phyloP scores from a whole-genome alignment of 805 yeast genomes.

The Cyberlindnera xishuangbannaensis region DNA sequence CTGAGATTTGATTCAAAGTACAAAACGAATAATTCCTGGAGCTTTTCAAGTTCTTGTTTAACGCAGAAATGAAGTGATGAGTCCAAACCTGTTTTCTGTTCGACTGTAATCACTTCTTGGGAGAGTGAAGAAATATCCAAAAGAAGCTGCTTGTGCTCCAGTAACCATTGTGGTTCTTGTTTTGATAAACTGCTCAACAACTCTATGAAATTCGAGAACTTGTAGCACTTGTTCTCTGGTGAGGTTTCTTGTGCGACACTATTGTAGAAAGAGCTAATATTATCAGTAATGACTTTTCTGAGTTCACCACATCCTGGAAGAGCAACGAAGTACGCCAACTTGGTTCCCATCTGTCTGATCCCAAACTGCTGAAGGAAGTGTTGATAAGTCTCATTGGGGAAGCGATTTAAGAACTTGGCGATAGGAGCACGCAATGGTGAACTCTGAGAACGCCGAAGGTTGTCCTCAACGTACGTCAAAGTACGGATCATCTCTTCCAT shows the following conservation, averaged over 20 bases:
- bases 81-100: constrained; percentile 38
- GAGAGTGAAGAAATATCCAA: constrained; percentile 37
- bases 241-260: constrained; percentile 43
- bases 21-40: constrained; percentile 45
- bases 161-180: constrained; percentile 55
- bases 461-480: constrained; percentile 71
- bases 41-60: constrained; percentile 58
- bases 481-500: constrained; percentile 81
- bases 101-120: constrained; percentile 37
- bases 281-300: constrained; percentile 47
- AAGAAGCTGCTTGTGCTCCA: constrained; percentile 40
- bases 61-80: constrained; percentile 66
- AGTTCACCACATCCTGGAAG: constrained; percentile 50
- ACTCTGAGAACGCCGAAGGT: constrained; percentile 72
- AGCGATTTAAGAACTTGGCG: constrained; percentile 78
- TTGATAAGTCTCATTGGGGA: constrained; percentile 66
- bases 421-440: constrained; percentile 93
- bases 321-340: constrained; percentile 61
- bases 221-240: constrained; percentile 50
- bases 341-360: constrained; percentile 55
- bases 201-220: constrained; percentile 71
- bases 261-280: constrained; percentile 43
- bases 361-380: constrained; percentile 64
- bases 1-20: constrained; percentile 30
- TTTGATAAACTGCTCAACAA: constrained; percentile 47